Base-by-base conservation (phyloP, 257 asterid genomes). In the Solanum chaucha region DNA sequence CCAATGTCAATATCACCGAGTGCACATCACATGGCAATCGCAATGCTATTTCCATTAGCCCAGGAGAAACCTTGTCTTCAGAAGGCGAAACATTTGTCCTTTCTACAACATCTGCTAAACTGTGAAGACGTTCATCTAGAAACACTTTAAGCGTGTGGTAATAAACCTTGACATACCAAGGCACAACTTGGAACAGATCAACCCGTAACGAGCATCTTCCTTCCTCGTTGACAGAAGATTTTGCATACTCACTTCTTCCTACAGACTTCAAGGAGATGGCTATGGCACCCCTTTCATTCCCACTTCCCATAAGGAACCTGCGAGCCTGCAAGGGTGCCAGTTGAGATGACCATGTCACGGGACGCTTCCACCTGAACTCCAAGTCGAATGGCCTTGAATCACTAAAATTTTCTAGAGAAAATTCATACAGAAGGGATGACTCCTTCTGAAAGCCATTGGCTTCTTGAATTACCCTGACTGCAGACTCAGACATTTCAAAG, bases 91-190 rank as follows among this genome's bases (percentile, higher is more conserved):
- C 91, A 4, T 61, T 93, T 86, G 94, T 93, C 88, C 92, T 94
- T 89, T 93, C 98, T 85, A 96, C 75, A 88, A 86, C 90, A 83
- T 92, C 90, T 84, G 40, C 75, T 20, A 92, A 88, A 73, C 97
- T 82, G 89, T 93, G 95, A 85, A 88, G 91, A 83, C 90, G 92
- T 86, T 95, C 99, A 88, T 96, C 98, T 64, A 96, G 75, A 87
- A 89, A 94, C 83, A 97, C 87, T 90, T 88, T 89, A 88, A 97
- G 90, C 0, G 99, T 93, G 82, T 97, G 98, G 87, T 96, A 95
- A 87, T 97, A 97, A 87, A 95, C 98, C 92, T 97, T 97, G 72
- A 97, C 98, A 90, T 97, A 97, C 99, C 98, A 97, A 86, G 99
- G 99, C 84, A 97, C 99, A 88, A 96, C 93, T 90, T 97, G 99